Conservation (phyloP, 495 filamentous ascomycete genomes). For the Aspergillus avenaceus region DNA sequence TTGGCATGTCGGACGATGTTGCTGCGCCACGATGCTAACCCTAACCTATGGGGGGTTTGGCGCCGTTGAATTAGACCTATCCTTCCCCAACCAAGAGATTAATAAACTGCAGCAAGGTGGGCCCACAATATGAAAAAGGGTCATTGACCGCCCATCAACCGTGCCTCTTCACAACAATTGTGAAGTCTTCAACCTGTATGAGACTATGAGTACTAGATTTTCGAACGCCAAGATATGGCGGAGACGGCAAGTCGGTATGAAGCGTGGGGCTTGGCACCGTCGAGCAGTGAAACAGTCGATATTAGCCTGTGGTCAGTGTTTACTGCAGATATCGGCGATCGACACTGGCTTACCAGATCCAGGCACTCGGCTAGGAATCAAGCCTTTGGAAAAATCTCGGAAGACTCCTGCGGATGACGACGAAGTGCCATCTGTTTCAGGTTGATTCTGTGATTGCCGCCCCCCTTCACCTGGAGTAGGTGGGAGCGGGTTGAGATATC, state of each 20-base stretch:
- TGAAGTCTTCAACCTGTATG: background rate
- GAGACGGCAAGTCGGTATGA: background rate
- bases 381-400: background rate
- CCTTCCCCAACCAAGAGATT: background rate
- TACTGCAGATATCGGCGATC: background rate
- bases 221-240: background rate
- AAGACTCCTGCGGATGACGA: background rate
- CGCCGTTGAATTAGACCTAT: background rate
- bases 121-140: background rate
- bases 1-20: conserved; percentile 9
- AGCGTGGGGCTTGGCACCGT: background rate
- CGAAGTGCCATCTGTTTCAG: background rate
- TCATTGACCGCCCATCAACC: background rate
- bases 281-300: background rate
- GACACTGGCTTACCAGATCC: background rate
- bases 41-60: background rate
- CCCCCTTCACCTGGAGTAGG: background rate
- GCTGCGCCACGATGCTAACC: conserved; percentile 5
- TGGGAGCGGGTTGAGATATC: background rate
- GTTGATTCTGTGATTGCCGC: background rate
- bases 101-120: background rate
- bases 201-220: background rate
- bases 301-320: background rate
- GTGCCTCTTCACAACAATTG: background rate
- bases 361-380: background rate